A percentile compares a stretch with the other conserved stretches of the same genome.
Conservation (phyloP, 768 basidiomycete genomes). For the Lanmaoa pseudosensibilis region DNA sequence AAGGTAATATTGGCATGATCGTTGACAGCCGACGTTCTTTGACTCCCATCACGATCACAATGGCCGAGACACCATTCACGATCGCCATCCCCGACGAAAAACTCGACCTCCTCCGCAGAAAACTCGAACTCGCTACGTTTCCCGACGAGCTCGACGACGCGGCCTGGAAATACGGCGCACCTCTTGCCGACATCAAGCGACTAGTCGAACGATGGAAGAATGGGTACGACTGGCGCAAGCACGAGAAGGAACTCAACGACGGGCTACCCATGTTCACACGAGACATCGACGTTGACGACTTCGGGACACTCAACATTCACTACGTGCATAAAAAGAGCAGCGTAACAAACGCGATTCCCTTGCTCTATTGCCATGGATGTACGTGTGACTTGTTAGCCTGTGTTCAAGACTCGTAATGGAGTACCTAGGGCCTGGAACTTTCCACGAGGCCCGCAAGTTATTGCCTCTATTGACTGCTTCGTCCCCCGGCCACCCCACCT, state of each 20-base stretch:
- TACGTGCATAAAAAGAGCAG: constrained; percentile 57
- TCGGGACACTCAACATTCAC: constrained; percentile 52
- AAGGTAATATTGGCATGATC: background rate
- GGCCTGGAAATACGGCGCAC: constrained; percentile 51
- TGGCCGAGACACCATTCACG: constrained; percentile 45
- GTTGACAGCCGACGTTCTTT: background rate
- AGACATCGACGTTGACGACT: constrained; percentile 48
- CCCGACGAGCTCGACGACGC: constrained; percentile 59
- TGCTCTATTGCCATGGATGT: constrained; percentile 66
- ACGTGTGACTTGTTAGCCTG: constrained; percentile 8
- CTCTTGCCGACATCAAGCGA: constrained; percentile 48
- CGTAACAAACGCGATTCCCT: constrained; percentile 48
- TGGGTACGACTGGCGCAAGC: constrained; percentile 55
- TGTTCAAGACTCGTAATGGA: background rate
- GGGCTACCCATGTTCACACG: constrained; percentile 56
- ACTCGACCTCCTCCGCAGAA: constrained; percentile 42
- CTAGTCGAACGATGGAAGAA: constrained; percentile 51
- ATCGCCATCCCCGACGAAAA: constrained; percentile 46
- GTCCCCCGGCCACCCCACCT: constrained; percentile 48
- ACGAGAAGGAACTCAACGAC: constrained; percentile 51
- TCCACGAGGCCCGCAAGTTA: constrained; percentile 52
- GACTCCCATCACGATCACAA: background rate
- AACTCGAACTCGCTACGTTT: constrained; percentile 48
- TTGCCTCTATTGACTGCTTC: constrained; percentile 49
- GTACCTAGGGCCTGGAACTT: constrained; percentile 51